Percentiles rank a stretch among this genome's conserved stretches.
Conservation (phyloP, 176 grass and related monocot genomes). For the Oryza glaberrima region DNA sequence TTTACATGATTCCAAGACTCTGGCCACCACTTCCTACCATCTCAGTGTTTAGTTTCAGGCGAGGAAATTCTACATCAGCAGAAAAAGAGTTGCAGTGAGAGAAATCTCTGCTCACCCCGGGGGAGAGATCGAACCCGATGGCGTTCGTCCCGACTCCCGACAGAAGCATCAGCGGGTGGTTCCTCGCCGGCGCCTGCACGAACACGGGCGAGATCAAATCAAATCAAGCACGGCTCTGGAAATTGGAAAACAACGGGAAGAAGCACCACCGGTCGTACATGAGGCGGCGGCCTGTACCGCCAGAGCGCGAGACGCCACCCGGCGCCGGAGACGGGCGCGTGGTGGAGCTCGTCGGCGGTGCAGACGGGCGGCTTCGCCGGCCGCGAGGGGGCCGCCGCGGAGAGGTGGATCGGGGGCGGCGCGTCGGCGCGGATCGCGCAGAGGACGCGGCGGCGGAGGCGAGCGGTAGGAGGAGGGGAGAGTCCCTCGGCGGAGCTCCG, state of each 20-base stretch:
- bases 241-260: not conserved
- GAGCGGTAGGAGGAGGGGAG: not conserved
- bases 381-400: slow-evolving; percentile 33
- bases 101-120: slow-evolving; percentile 54
- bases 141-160: slow-evolving; percentile 89
- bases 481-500: not conserved
- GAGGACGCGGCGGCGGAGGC: not conserved
- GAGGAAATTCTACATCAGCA: not conserved
- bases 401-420: slow-evolving; percentile 36
- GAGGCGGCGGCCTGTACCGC: slow-evolving; percentile 62
- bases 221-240: slow-evolving; percentile 21
- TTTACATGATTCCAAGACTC: no score
- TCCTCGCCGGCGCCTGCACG: slow-evolving; percentile 65
- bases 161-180: slow-evolving; percentile 84
- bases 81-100: not conserved
- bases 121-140: slow-evolving; percentile 86
- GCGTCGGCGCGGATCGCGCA: slow-evolving; percentile 15
- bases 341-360: slow-evolving; percentile 89
- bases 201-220: not conserved
- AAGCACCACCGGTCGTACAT: slow-evolving; percentile 35
- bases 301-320: slow-evolving; percentile 81
- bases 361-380: slow-evolving; percentile 57
- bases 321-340: slow-evolving; percentile 58
- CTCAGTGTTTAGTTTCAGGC: not conserved
- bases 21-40: not conserved